These are phyloP conservation scores for Gossypium rotundifolium DNA, from an alignment of 345 rosid genomes.

Conservation along the genomic window DNA sequence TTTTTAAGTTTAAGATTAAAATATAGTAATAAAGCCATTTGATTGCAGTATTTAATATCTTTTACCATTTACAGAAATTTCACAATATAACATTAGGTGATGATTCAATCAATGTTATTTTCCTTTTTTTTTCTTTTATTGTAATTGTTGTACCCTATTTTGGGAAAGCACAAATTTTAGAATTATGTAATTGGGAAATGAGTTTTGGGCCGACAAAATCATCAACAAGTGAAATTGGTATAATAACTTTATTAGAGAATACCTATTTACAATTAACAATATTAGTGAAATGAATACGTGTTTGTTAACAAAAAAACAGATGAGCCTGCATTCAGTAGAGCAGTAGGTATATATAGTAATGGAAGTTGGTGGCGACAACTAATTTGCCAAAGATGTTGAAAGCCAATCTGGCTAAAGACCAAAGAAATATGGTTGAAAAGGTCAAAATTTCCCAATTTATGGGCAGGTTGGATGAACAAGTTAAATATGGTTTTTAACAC, in stretches of 20 bases:
- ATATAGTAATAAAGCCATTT: too few relatives aligned
- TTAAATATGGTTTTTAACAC: not conserved
- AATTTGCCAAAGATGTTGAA: not conserved
- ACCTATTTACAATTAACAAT: too few relatives aligned
- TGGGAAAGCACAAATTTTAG: not conserved
- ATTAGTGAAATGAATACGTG: too few relatives aligned
- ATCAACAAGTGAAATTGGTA: too few relatives aligned
- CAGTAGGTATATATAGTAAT: not conserved
- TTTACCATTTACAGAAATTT: not conserved
- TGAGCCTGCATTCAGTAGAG: not conserved
- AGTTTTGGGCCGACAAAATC: not conserved
- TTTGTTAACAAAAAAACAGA: too few relatives aligned
- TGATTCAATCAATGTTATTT: not conserved
- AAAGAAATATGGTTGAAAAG: constrained; percentile 19
- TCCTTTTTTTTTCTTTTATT: too few relatives aligned
- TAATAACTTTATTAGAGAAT: too few relatives aligned
- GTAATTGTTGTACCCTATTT: not conserved
- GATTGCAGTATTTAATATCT: too few relatives aligned
- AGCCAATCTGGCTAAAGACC: constrained; percentile 3
- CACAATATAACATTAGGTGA: not conserved
- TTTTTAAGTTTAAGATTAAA: too few relatives aligned
- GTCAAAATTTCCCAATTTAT: constrained; percentile 24
- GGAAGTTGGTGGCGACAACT: not conserved
- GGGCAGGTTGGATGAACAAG: constrained; percentile 4
- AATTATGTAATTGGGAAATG: not conserved